Conservation (phyloP, 371 early-diverging fungal genomes). For the Mortierella sp. region DNA sequence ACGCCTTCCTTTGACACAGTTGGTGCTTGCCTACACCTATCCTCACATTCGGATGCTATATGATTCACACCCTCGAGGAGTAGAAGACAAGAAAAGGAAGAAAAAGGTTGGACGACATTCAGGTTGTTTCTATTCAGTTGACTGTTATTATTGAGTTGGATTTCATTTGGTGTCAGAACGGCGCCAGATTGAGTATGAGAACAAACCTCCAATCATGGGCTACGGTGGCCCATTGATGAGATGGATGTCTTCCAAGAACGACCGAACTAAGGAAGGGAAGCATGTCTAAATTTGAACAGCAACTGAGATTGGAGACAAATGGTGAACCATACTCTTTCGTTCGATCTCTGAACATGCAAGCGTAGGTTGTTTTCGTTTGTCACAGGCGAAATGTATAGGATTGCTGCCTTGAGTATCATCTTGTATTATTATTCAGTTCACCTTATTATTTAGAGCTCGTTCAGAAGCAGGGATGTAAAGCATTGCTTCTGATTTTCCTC, state of each 20-base stretch:
- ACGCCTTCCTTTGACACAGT: neutral
- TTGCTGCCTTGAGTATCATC: neutral
- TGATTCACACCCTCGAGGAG: neutral
- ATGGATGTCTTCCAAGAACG: neutral
- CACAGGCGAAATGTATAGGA: neutral
- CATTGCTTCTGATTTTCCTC: slow-evolving; percentile 6
- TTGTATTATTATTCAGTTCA: neutral
- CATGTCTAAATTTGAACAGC: neutral
- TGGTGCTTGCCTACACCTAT: neutral
- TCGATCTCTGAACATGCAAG: neutral
- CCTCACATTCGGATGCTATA: neutral
- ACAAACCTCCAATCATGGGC: neutral
- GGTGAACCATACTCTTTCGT: neutral
- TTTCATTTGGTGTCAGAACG: neutral
- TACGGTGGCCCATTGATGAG: neutral
- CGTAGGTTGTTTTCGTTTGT: neutral
- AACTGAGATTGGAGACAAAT: neutral
- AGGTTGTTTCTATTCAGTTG: neutral
- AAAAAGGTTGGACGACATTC: neutral
- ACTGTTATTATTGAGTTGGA: neutral
- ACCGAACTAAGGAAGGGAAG: neutral
- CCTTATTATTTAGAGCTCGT: neutral
- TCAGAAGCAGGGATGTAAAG: neutral
- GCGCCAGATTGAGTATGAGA: neutral
- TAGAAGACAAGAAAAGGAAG: neutral